Evolutionary conservation across 805 yeast species (phyloP).

Genomic region (Saccharomyces jurei): DNA sequence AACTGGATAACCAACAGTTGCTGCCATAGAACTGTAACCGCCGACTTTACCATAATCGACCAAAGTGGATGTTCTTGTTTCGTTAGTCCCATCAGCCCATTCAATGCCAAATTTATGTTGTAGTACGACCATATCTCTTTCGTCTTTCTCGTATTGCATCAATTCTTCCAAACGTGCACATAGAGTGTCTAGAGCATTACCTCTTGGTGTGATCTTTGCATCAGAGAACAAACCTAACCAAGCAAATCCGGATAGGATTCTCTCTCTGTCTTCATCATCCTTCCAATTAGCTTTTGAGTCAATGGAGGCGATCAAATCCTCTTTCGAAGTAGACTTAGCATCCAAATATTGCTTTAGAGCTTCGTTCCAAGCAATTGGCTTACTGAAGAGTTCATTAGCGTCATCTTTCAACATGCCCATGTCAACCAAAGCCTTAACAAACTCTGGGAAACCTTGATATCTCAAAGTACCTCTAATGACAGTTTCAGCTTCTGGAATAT

Average conservation of each 20-base stretch:
- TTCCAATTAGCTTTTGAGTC: conserved; percentile 73
- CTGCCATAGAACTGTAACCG: conserved; percentile 97
- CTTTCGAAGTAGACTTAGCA: conserved; percentile 59
- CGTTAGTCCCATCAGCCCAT: conserved; percentile 88
- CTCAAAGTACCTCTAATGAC: conserved; percentile 95
- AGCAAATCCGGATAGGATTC: conserved; percentile 78
- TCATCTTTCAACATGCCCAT: conserved; percentile 85
- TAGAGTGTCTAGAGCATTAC: conserved; percentile 89
- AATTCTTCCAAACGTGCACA: conserved; percentile 92
- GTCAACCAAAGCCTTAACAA: conserved; percentile 90
- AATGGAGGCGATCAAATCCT: conserved; percentile 69
- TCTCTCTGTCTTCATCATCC: conserved; percentile 70
- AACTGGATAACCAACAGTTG: conserved; percentile 96
- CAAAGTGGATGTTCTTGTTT: conserved; percentile 90
- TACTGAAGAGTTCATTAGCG: conserved; percentile 48
- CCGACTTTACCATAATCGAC: conserved; percentile 85
- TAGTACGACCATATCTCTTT: conserved; percentile 88
- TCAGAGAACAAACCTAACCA: conserved; percentile 93
- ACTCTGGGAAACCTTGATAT: conserved; percentile 98
- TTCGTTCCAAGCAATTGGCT: conserved; percentile 74
- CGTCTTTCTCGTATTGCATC: conserved; percentile 94
- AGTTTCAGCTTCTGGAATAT: conserved; percentile 95
- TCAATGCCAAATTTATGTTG: conserved; percentile 98
- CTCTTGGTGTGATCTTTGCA: conserved; percentile 72
- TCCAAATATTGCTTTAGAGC: conserved; percentile 73